Base-by-base conservation (phyloP, 2,329 filamentous ascomycete genomes). In the Nemania abortiva region DNA sequence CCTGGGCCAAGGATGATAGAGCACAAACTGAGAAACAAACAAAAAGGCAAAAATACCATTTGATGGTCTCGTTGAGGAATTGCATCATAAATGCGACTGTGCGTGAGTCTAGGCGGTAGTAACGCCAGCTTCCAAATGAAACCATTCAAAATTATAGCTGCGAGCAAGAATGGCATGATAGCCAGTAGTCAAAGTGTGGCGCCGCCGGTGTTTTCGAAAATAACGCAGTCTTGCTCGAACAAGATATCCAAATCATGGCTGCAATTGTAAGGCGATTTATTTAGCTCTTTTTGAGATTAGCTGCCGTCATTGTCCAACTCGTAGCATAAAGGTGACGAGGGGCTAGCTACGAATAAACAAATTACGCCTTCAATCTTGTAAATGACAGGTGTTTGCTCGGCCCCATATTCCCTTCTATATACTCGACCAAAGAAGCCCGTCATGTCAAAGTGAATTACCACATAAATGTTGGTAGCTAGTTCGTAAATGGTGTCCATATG, bases 331-430 rank as follows among this genome's bases (percentile, higher is more conserved):
- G 7, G 27, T 47, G 61, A 60, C 57, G 13, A 45, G 50, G 11
- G 22, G 45, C 53, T 56, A n/a, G 60, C 57, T 52, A 63, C 64
- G 34, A 57, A 54, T 56, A 55, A 63, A 50, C 45, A 63, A 42
- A 61, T 57, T 29, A 54, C 22, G 47, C 20, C 63, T 27, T 54
- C 55, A 42, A 63, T 65, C 50, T 49, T 58, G 18, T 63, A 60
- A 63, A 31, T 65, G 56, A 56, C 57, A 60, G 42, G 50, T 68
- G 57, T 61, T 66, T 62, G 60, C 53, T 65, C 53, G 56, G 39
- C 63, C 66, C 63, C 63, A 66, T 62, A 47, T 66, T 63, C 62
- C 45, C 56, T 58, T 61, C 58, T 68, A 63, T 63, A 47, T 68
- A 59, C 62, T 62, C 29, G 60, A 59, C 56, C 47, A 39, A 62